Evolutionary conservation across 805 yeast species (phyloP), one percentile per base, ranked within the genome.

Genomic region (Debaryomyces prosopidis): DNA sequence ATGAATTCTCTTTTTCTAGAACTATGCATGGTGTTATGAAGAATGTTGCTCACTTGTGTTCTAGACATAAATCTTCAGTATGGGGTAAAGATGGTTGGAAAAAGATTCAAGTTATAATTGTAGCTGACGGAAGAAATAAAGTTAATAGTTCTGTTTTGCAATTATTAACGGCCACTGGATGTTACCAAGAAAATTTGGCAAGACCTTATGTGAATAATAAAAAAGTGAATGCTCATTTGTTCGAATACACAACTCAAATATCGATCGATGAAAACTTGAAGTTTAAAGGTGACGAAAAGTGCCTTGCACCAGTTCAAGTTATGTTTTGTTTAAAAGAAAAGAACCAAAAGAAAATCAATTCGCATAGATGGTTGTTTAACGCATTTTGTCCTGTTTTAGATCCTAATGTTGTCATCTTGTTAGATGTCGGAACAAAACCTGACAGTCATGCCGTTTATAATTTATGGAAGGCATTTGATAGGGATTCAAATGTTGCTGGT

Each of bases 1-100:
- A 89, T 65, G 97, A 91, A 63, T 75, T 76, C 43, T 80, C 95
- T 2, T 82, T 94, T 63, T 89, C 97, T 1, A 81, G 98, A 68
- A 95, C 99, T 0, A 75, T 94, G 79, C 96, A 95, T 64, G 88
- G 96, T 0, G 92, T 94, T 12, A 89, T 92, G 88, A 87, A 83
- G 57, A 94, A 95, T 65, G 81, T 94, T 47, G 88, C 96, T 2
- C 94, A 90, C 59, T 73, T 94, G 42, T 82, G 96, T 61, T 80
- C 85, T 12, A 81, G 99, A 64, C 76, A 79, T 44, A 86, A 83
- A 62, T 87, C 96, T 33, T 75, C 86, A 41, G 85, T 87, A 14
- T 94, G 99, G 99, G 98, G 99, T 4, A 83, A 84, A 53, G 95
- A 91, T 48, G 87, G 96, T 19, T 94, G 99, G 99, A 90, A 94